phyloP scores from a whole-genome alignment of 805 yeast genomes.

The Teunomyces funiuensis region DNA sequence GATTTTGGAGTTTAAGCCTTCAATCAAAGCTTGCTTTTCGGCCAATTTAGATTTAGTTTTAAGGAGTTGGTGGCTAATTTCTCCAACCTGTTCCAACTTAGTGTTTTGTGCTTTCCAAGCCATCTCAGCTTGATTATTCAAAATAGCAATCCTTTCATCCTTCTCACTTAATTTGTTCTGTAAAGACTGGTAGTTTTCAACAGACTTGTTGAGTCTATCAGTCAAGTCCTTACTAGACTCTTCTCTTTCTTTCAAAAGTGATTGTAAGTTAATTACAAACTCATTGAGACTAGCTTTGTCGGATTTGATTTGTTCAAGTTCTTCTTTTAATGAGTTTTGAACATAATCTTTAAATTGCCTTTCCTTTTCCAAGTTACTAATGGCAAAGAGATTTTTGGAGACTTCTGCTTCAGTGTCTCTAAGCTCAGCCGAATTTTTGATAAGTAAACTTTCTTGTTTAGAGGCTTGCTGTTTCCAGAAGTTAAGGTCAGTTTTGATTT shows the following conservation, averaged over 20 bases:
- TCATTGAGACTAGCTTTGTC: conserved; percentile 62
- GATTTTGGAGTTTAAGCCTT: conserved; percentile 39
- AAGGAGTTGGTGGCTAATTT: conserved; percentile 46
- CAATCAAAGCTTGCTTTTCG: conserved; percentile 40
- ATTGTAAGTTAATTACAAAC: conserved; percentile 59
- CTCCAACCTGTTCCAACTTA: conserved; percentile 59
- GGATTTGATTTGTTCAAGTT: conserved; percentile 49
- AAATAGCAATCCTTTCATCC: conserved; percentile 53
- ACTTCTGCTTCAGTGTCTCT: conserved; percentile 49
- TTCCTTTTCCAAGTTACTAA: conserved; percentile 55
- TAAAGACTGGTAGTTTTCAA: conserved; percentile 45
- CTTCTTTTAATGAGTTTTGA: conserved; percentile 51
- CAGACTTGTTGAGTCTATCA: conserved; percentile 47
- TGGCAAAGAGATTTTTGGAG: conserved; percentile 44
- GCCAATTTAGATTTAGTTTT: conserved; percentile 42
- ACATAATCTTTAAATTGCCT: conserved; percentile 48
- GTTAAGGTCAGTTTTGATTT: conserved; percentile 26
- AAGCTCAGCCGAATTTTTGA: conserved; percentile 47
- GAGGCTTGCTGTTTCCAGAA: conserved; percentile 45
- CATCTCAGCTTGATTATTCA: conserved; percentile 56
- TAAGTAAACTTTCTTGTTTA: conserved; percentile 36
- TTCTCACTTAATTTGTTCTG: conserved; percentile 49
- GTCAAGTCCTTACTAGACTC: conserved; percentile 48
- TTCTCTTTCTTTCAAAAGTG: conserved; percentile 62
- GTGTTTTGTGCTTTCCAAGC: conserved; percentile 53